Conservation (phyloP, 768 basidiomycete species). For the Amanita molliuscula region DNA sequence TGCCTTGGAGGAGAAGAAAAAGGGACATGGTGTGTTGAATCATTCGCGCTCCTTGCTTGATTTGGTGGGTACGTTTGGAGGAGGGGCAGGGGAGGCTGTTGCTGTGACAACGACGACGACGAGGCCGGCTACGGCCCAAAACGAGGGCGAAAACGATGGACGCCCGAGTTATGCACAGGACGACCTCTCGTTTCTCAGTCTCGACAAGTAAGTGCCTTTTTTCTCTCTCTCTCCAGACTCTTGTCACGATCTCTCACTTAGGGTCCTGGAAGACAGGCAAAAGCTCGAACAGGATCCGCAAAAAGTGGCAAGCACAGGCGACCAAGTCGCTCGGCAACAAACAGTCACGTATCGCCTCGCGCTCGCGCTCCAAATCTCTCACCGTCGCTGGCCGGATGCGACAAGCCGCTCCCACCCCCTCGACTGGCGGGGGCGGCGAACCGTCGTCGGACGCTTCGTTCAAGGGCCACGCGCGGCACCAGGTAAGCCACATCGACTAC, state of each 20-base stretch:
- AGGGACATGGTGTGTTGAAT: background rate
- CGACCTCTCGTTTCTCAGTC: slow-evolving; percentile 49
- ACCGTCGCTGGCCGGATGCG: slow-evolving; percentile 23
- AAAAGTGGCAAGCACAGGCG: slow-evolving; percentile 58
- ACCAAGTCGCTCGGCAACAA: slow-evolving; percentile 55
- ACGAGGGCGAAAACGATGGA: slow-evolving; percentile 11
- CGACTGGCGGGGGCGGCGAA: too few species aligned
- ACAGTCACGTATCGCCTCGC: slow-evolving; percentile 49
- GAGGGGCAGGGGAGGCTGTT: background rate
- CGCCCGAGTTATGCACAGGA: slow-evolving; percentile 53
- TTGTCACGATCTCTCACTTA: slow-evolving; percentile 16
- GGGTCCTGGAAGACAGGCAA: slow-evolving; percentile 59
- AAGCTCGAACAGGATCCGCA: slow-evolving; percentile 52
- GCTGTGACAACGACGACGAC: background rate
- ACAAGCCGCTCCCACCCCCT: too few species aligned
- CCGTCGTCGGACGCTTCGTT: too few species aligned
- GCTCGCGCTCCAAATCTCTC: slow-evolving; percentile 51
- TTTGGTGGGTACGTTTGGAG: background rate
- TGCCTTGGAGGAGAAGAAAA: slow-evolving; percentile 2
- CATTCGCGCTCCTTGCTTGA: slow-evolving; percentile 39
- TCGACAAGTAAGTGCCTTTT: slow-evolving; percentile 29
- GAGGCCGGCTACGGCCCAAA: background rate
- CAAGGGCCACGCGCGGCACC: slow-evolving; percentile 12
- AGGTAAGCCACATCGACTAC: slow-evolving; percentile 38
- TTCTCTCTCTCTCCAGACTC: slow-evolving; percentile 1